Evolutionary conservation across 2,329 filamentous ascomycete genomes (phyloP).

Genomic region (Elsinoe necatrix): DNA sequence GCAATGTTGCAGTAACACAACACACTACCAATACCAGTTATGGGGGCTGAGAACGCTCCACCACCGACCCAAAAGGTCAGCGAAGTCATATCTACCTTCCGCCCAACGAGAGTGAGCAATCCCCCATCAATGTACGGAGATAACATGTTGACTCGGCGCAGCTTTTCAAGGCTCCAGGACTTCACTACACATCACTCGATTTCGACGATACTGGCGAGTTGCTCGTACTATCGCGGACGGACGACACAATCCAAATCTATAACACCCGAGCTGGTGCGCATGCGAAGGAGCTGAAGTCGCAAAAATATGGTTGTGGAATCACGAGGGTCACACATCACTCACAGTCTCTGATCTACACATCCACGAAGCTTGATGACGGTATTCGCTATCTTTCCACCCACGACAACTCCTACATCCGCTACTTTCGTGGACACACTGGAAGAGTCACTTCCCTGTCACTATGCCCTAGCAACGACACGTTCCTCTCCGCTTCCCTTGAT

Average conservation of each 20-base stretch:
- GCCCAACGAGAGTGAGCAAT: slow-evolving; percentile 63
- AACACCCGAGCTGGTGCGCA: slow-evolving; percentile 84
- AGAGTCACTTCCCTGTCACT: slow-evolving; percentile 76
- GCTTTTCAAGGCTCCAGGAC: slow-evolving; percentile 38
- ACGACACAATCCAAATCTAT: slow-evolving; percentile 93
- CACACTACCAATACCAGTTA: slow-evolving; percentile 8
- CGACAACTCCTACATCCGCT: slow-evolving; percentile 92
- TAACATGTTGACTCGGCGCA: slow-evolving; percentile 20
- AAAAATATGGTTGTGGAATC: slow-evolving; percentile 93
- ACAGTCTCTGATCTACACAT: slow-evolving; percentile 88
- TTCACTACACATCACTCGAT: slow-evolving; percentile 74
- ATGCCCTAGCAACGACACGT: slow-evolving; percentile 79
- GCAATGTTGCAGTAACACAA: not conserved
- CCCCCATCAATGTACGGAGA: not conserved
- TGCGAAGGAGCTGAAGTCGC: slow-evolving; percentile 81
- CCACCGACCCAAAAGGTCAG: slow-evolving; percentile 51
- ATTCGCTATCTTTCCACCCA: slow-evolving; percentile 84
- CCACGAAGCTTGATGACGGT: slow-evolving; percentile 87
- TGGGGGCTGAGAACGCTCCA: slow-evolving; percentile 22
- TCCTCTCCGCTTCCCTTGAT: slow-evolving; percentile 85
- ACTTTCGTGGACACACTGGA: slow-evolving; percentile 84
- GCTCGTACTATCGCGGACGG: slow-evolving; percentile 81
- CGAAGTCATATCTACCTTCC: slow-evolving; percentile 68
- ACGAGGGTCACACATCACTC: slow-evolving; percentile 90
- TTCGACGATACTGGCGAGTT: slow-evolving; percentile 94